These are phyloP conservation scores for Phytophthora gonapodyides DNA, from an alignment of 352 stramenopile species.

Conservation along the genomic window DNA sequence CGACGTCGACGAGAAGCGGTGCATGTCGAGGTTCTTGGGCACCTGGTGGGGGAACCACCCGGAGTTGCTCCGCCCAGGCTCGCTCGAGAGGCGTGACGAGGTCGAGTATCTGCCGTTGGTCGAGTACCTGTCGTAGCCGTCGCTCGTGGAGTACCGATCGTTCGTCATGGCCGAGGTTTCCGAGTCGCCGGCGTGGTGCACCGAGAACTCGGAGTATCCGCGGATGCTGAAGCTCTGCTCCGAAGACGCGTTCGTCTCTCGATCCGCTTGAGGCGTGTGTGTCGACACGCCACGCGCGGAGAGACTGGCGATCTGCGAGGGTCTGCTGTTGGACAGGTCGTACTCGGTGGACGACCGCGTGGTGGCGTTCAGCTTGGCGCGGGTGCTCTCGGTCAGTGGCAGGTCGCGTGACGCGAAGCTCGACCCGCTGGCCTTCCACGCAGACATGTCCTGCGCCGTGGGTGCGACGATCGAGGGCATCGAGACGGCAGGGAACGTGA, in stretches of 20 bases:
- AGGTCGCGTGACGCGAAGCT: slow-evolving; percentile 34
- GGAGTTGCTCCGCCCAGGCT: slow-evolving; percentile 30
- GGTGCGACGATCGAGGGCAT: slow-evolving; percentile 12
- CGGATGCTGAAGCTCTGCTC: slow-evolving; percentile 36
- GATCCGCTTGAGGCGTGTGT: slow-evolving; percentile 5
- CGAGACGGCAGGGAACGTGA: slow-evolving; percentile 16
- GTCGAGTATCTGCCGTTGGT: slow-evolving; percentile 30
- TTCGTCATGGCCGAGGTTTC: slow-evolving; percentile 16
- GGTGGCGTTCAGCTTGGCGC: slow-evolving; percentile 29
- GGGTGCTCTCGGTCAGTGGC: slow-evolving; percentile 20
- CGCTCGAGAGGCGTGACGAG: slow-evolving; percentile 34
- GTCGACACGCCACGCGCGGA: slow-evolving; percentile 3
- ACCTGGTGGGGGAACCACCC: slow-evolving; percentile 24
- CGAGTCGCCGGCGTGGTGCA: slow-evolving; percentile 25
- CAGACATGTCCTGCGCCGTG: slow-evolving; percentile 17
- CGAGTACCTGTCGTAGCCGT: slow-evolving; percentile 28
- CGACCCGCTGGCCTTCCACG: slow-evolving; percentile 31
- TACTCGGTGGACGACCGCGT: slow-evolving; percentile 32
- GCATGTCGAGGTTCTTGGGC: slow-evolving; percentile 28
- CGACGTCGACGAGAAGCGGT: slow-evolving; percentile 50
- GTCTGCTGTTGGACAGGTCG: slow-evolving; percentile 19
- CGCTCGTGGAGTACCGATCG: slow-evolving; percentile 28
- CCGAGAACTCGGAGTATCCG: slow-evolving; percentile 33
- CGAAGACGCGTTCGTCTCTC: slow-evolving; percentile 31
- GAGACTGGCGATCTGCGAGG: slow-evolving; percentile 29